Evolutionary conservation across 768 basidiomycete species (phyloP), one percentile per base, ranked within the genome.

Genomic region (Mycena rebaudengoi): DNA sequence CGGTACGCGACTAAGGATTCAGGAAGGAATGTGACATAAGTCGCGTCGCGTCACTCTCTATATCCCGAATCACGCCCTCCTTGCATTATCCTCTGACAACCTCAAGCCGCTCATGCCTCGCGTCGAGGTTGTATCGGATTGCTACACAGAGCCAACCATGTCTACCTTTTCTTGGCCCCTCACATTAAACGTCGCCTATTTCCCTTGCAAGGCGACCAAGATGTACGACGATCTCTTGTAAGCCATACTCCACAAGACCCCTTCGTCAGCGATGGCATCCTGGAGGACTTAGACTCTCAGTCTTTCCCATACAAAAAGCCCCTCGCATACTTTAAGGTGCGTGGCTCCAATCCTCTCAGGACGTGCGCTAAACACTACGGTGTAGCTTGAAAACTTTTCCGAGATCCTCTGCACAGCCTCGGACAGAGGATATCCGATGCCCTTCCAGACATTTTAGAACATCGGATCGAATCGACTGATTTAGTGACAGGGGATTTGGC

Each of bases 301-400:
- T 12, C 28, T 26, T 25, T 45, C 28, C 12, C 44, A 45, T 13
- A 6, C 44, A 51, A 30, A 14, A 30, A 23, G 20, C 45, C 45
- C n/a, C 46, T 58, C 25, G 45, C 46, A 13, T 58, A 40, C 23
- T 58, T 58, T 37, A 58, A 58, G 14, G 56, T 58, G 45, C 26
- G 56, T 39, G 40, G 37, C 56, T 58, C 37, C 56, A 58, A 39
- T 49, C 35, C 46, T 58, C 45, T 49, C 46, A 49, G 28, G 37
- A 39, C 33, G 32, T 30, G 7, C 37, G 46, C 56, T 40, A 58
- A 58, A 48, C 44, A 57, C 46, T 28, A 40, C 48, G n/a, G n/a
- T 41, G 46, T 50, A 59, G 57, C 16, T 59, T 26, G 16, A 32
- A 2, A 21, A 50, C 14, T 50, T 59, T 14, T 23, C 11, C 57